A percentile compares a stretch with the other conserved stretches of the same genome.
These are phyloP conservation scores for Rhizopus sp. DNA, from an alignment of 371 early-diverging fungal species.

Conservation along the genomic window DNA sequence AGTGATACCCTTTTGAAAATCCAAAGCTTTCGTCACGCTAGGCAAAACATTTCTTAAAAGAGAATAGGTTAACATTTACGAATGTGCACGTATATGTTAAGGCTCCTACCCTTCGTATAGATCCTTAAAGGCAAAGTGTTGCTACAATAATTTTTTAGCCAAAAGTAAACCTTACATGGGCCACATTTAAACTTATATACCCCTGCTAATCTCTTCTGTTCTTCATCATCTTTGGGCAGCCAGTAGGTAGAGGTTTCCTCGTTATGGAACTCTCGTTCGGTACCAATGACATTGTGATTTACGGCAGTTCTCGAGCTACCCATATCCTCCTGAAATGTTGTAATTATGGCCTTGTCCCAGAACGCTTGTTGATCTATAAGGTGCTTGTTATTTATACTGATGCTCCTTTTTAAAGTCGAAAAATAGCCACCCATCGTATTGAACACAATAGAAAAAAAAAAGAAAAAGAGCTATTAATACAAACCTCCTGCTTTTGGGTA, in stretches of 20 bases:
- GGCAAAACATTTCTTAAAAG: conserved; percentile 6
- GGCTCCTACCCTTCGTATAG: conserved; percentile 26
- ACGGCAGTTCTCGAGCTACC: neutral
- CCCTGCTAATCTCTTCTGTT: conserved; percentile 25
- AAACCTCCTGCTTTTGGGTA: too few relatives aligned
- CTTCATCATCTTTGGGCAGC: conserved; percentile 34
- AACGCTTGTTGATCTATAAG: too few relatives aligned
- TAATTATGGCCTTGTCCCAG: too few relatives aligned
- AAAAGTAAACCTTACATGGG: neutral
- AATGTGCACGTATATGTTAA: neutral
- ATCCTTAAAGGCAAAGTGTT: conserved; percentile 35
- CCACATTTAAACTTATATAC: conserved; percentile 4
- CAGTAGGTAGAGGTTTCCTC: conserved; percentile 24
- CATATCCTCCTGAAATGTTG: neutral
- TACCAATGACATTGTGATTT: too few relatives aligned
- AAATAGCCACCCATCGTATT: too few relatives aligned
- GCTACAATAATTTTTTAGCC: conserved; percentile 16
- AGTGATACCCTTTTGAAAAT: conserved; percentile 14
- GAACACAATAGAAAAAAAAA: too few relatives aligned
- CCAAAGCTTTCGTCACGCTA: neutral
- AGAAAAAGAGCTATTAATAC: too few relatives aligned
- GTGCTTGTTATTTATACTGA: too few relatives aligned
- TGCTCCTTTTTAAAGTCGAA: too few relatives aligned
- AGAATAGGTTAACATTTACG: neutral
- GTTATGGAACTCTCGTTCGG: conserved; percentile 19